Evolutionary conservation across 495 filamentous ascomycete species (phyloP).

Genomic region (Hypoxylon intermedium): DNA sequence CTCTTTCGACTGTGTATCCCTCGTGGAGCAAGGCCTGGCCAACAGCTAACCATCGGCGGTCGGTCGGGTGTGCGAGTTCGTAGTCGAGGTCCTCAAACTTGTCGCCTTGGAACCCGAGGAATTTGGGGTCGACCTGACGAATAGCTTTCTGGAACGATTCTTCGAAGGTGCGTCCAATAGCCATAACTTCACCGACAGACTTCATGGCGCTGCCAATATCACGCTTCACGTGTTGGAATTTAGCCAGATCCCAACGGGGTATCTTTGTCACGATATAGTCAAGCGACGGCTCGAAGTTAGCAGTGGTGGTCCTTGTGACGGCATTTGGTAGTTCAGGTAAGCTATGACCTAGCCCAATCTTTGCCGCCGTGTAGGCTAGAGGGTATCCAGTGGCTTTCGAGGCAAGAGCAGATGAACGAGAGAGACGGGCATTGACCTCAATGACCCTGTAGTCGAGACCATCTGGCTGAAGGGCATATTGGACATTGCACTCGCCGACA

Average conservation of each 20-base stretch:
- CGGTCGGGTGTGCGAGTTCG: slow-evolving; percentile 86
- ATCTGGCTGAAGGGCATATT: slow-evolving; percentile 94
- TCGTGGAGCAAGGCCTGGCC: slow-evolving; percentile 98
- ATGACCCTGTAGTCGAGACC: slow-evolving; percentile 96
- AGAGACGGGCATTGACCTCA: slow-evolving; percentile 97
- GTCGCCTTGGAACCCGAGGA: slow-evolving; percentile 91
- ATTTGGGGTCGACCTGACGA: slow-evolving; percentile 91
- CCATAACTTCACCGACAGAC: slow-evolving; percentile 98
- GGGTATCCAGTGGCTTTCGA: slow-evolving; percentile 98
- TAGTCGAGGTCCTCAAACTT: slow-evolving; percentile 93
- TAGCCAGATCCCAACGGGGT: slow-evolving; percentile 93
- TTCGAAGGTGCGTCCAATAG: slow-evolving; percentile 96
- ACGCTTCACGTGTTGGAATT: slow-evolving; percentile 98
- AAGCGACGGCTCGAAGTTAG: slow-evolving; percentile 96
- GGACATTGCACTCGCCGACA: slow-evolving; percentile 97
- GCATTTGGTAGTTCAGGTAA: slow-evolving; percentile 95
- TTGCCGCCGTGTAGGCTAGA: slow-evolving; percentile 94
- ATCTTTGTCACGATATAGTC: slow-evolving; percentile 99
- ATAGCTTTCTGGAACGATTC: slow-evolving; percentile 99
- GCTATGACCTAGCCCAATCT: slow-evolving; percentile 94
- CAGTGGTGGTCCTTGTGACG: slow-evolving; percentile 96
- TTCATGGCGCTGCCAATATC: slow-evolving; percentile 98
- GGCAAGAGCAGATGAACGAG: slow-evolving; percentile 92
- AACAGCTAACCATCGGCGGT: slow-evolving; percentile 95
- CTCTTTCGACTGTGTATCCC: slow-evolving; percentile 85